phyloP scores from a whole-genome alignment of 2,329 filamentous ascomycete genomes.

The Ustilaginoidea virens region DNA sequence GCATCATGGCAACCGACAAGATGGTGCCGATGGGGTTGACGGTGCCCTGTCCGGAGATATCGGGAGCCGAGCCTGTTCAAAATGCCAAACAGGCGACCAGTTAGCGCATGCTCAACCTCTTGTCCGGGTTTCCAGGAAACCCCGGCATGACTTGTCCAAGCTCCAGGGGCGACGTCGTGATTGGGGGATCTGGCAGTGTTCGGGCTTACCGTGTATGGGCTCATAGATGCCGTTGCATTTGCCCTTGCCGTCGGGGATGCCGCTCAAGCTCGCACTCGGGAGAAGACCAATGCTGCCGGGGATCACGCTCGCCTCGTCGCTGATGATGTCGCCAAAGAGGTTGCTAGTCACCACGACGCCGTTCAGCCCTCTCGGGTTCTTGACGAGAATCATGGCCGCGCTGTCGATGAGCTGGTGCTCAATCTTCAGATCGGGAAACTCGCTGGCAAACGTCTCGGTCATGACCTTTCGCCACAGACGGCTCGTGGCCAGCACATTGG shows the following conservation, averaged over 20 bases:
- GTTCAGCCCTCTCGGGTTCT: slow-evolving; percentile 77
- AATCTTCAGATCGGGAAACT: slow-evolving; percentile 76
- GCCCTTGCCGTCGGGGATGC: slow-evolving; percentile 19
- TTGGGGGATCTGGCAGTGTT: background rate
- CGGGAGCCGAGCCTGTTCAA: slow-evolving; percentile 5
- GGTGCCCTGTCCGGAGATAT: background rate
- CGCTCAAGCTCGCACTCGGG: slow-evolving; percentile 28
- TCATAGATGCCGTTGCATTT: slow-evolving; percentile 58
- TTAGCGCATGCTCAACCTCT: slow-evolving; percentile 30
- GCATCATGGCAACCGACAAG: slow-evolving; percentile 87
- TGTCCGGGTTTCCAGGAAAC: slow-evolving; percentile 59
- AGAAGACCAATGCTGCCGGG: slow-evolving; percentile 28
- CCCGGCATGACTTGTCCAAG: slow-evolving; percentile 13
- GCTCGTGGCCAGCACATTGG: slow-evolving; percentile 84
- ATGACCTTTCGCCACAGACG: slow-evolving; percentile 82
- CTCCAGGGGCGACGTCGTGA: background rate
- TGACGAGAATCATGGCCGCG: slow-evolving; percentile 93
- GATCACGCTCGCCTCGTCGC: slow-evolving; percentile 68
- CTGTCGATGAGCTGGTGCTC: slow-evolving; percentile 88
- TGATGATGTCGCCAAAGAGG: slow-evolving; percentile 89
- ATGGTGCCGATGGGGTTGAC: slow-evolving; percentile 77
- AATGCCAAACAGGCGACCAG: slow-evolving; percentile 5
- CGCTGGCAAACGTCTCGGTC: slow-evolving; percentile 66
- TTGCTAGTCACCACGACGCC: slow-evolving; percentile 54
- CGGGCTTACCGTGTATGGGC: slow-evolving; percentile 50